Percentiles rank a stretch among this genome's conserved stretches.
phyloP scores from a whole-genome alignment of 345 rosid genomes.

The Populus pruinosa region DNA sequence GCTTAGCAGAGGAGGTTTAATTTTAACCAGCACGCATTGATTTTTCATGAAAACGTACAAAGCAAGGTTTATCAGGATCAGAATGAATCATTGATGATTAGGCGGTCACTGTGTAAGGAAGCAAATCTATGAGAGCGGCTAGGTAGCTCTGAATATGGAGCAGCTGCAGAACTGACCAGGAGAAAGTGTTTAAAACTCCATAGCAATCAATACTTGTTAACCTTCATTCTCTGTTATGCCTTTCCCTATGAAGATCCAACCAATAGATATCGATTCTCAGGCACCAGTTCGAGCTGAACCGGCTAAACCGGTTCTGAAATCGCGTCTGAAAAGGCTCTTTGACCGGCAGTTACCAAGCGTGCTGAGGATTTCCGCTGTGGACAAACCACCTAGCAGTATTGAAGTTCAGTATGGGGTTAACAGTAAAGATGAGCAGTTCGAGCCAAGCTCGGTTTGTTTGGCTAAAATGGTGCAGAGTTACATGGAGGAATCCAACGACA shows the following conservation, averaged over 20 bases:
- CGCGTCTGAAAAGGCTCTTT: slow-evolving; percentile 28
- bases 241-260: slow-evolving; percentile 30
- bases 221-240: not conserved
- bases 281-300: slow-evolving; percentile 12
- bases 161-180: slow-evolving; percentile 4
- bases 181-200: not conserved
- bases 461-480: slow-evolving; percentile 87
- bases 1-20: not conserved
- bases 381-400: not conserved
- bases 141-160: slow-evolving; percentile 8
- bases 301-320: slow-evolving; percentile 25
- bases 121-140: not conserved
- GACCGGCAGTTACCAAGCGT: slow-evolving; percentile 28
- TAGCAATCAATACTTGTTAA: not conserved
- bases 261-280: slow-evolving; percentile 25
- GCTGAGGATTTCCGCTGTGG: slow-evolving; percentile 22
- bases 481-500: slow-evolving; percentile 82
- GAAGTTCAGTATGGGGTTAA: slow-evolving; percentile 14
- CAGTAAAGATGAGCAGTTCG: slow-evolving; percentile 49
- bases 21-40: not conserved
- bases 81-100: slow-evolving; percentile 1
- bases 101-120: not conserved
- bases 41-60: not conserved
- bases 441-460: slow-evolving; percentile 83
- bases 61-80: not conserved